phyloP scores from a whole-genome alignment of 192 early-diverging fungal species.

The Dispira parvispora region DNA sequence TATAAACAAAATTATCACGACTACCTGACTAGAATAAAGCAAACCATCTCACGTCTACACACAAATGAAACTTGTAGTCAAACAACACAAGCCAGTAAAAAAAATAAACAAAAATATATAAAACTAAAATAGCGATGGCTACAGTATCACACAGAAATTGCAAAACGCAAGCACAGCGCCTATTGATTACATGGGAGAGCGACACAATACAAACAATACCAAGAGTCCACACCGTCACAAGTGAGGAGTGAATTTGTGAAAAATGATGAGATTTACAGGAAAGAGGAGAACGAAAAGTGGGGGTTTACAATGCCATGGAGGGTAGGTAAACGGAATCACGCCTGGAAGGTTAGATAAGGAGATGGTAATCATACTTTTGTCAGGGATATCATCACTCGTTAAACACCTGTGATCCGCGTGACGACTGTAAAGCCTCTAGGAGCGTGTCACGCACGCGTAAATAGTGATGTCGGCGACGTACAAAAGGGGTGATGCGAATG shows the following conservation, averaged over 20 bases:
- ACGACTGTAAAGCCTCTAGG: constrained; percentile 38
- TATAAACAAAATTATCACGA: too few relatives aligned
- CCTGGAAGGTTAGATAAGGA: not conserved
- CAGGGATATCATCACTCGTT: constrained; percentile 10
- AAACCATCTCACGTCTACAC: too few relatives aligned
- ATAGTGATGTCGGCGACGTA: constrained; percentile 40
- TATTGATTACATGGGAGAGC: not conserved
- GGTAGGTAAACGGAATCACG: not conserved
- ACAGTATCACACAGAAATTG: not conserved
- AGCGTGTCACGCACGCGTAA: constrained; percentile 44
- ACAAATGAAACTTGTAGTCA: too few relatives aligned
- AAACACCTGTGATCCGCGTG: constrained; percentile 16
- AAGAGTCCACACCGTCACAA: not conserved
- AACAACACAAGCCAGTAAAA: too few relatives aligned
- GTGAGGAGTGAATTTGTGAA: not conserved
- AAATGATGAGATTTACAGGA: not conserved
- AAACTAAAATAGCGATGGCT: not conserved
- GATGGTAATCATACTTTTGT: not conserved
- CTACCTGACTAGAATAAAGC: too few relatives aligned
- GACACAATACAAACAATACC: too few relatives aligned
- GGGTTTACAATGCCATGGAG: not conserved
- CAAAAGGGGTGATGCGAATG: constrained; percentile 26
- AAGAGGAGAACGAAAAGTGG: not conserved
- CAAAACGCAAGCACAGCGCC: not conserved
- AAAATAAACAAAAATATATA: not conserved